These are phyloP conservation scores for Pseudonitzschia delicatissima DNA, from an alignment of 108 stramenopile species.

Conservation along the genomic window DNA sequence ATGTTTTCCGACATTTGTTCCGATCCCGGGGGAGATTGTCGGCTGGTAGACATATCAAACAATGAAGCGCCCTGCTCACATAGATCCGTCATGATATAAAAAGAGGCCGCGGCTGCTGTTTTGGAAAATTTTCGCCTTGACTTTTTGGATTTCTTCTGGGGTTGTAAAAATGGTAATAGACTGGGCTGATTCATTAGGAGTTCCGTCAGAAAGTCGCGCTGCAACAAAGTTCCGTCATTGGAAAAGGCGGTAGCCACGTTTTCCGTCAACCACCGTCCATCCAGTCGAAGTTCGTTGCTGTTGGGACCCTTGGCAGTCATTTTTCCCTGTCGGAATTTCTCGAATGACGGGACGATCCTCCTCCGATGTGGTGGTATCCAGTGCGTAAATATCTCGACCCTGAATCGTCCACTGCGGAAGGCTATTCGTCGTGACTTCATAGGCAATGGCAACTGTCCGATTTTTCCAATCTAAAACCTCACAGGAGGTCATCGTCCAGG, in stretches of 20 bases:
- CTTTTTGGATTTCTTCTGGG: not conserved
- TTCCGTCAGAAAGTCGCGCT: conserved; percentile 21
- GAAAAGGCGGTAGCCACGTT: conserved; percentile 20
- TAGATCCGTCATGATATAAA: conserved; percentile 55
- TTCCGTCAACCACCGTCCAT: conserved; percentile 23
- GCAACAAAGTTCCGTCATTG: not conserved
- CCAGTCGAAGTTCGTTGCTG: conserved; percentile 13
- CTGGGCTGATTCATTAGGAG: conserved; percentile 15
- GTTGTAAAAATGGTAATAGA: not conserved
- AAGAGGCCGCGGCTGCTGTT: conserved; percentile 51
- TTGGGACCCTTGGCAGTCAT: conserved; percentile 5
- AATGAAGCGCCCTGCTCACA: conserved; percentile 39
- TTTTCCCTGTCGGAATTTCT: conserved; percentile 21
- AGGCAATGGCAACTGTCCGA: conserved; percentile 12
- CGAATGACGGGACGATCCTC: conserved; percentile 1
- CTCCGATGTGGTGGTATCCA: not conserved
- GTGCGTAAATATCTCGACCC: conserved; percentile 19
- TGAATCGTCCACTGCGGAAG: conserved; percentile 17
- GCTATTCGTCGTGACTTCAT: conserved; percentile 11
- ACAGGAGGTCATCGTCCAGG: conserved; percentile 13
- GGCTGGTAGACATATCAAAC: conserved; percentile 21
- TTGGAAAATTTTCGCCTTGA: conserved; percentile 26
- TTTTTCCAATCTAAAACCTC: conserved; percentile 21
- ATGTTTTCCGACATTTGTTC: conserved; percentile 45
- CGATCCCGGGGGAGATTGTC: conserved; percentile 31